These are phyloP conservation scores for Lactuca saligna DNA, from an alignment of 129 eudicot genomes.

Conservation along the genomic window DNA sequence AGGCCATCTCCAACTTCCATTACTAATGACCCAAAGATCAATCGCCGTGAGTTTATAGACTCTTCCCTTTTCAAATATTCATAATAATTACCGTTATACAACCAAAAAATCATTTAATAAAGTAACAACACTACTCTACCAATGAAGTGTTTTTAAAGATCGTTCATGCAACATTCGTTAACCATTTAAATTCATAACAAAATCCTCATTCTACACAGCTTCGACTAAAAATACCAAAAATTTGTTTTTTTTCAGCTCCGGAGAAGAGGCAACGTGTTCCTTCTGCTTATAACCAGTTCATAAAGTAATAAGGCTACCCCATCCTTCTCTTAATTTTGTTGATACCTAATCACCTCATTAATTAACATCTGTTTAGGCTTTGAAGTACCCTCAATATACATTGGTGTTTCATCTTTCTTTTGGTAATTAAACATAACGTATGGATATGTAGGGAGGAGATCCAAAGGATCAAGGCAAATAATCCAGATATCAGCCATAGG, in stretches of 20 bases:
- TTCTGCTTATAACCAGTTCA: conserved; percentile 91
- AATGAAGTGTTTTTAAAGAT: neutral
- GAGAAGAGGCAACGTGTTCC: conserved; percentile 99
- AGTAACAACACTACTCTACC: neutral
- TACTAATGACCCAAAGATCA: conserved; percentile 53
- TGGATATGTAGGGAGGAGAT: conserved; percentile 74
- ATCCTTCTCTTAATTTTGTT: neutral
- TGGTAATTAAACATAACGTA: neutral
- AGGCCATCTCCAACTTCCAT: conserved; percentile 38
- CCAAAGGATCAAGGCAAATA: conserved; percentile 93
- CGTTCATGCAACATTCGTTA: neutral
- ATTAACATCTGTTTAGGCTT: neutral
- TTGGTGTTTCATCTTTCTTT: neutral
- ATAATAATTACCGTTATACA: neutral
- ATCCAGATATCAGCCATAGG: conserved; percentile 94
- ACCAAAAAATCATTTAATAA: neutral
- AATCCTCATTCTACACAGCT: neutral
- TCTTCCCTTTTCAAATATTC: neutral
- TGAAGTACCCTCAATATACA: neutral
- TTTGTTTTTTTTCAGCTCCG: conserved; percentile 53
- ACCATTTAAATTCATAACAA: neutral
- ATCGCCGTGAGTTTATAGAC: conserved; percentile 48
- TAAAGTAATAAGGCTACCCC: conserved; percentile 44
- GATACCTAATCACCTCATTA: neutral
- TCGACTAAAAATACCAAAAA: neutral